Conservation (phyloP, 2,329 filamentous ascomycete species). For the Macrophomina pseudophaseolina region DNA sequence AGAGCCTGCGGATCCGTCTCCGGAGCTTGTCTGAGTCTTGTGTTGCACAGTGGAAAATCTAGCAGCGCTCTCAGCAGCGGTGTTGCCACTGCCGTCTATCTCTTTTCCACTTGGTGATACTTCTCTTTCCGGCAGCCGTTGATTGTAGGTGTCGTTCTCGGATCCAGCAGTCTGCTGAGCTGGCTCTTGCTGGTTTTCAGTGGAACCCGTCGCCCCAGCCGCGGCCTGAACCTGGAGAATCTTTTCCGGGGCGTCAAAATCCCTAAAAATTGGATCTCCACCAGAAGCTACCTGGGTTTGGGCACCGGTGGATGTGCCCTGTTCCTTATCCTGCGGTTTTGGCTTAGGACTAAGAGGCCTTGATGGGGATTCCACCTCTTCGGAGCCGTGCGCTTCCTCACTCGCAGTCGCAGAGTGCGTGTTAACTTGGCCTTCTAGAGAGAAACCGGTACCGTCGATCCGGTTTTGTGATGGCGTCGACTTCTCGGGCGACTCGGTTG, state of each 20-base stretch:
- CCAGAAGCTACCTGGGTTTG: background rate
- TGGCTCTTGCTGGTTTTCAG: too few species aligned
- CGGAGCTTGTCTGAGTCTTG: background rate
- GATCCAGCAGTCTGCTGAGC: background rate
- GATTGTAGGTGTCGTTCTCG: background rate
- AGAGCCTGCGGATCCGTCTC: background rate
- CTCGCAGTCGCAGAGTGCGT: background rate
- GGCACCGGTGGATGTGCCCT: background rate
- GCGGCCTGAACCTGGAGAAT: background rate
- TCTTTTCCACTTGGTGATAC: background rate
- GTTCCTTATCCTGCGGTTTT: background rate
- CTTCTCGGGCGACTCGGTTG: constrained; percentile 7
- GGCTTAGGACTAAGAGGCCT: background rate
- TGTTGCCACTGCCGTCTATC: background rate
- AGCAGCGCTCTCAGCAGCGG: too few species aligned
- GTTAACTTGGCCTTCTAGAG: background rate
- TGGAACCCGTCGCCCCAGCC: too few species aligned
- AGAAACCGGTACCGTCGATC: background rate
- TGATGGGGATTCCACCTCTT: background rate
- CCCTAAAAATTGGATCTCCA: background rate
- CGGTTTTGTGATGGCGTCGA: background rate
- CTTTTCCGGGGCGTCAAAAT: background rate
- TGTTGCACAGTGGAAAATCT: background rate
- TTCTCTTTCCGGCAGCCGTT: background rate
- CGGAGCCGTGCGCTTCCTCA: background rate